Percentiles rank a stretch among this genome's conserved stretches.
Evolutionary conservation across 176 grass and related monocot genomes (phyloP).

Genomic region (Aegilops bicornis): DNA sequence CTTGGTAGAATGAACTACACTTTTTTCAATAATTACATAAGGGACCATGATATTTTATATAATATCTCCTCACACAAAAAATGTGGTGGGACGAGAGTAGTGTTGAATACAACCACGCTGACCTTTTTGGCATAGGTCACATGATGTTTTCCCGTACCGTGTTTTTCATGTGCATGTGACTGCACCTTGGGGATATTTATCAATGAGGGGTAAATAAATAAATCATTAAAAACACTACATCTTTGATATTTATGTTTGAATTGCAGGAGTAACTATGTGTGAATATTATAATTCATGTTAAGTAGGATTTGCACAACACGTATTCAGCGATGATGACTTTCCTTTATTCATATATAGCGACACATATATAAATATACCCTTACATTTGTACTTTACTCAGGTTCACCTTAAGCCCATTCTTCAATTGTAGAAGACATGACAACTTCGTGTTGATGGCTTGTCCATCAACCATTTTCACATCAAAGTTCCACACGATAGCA

Average conservation of each 20-base stretch:
- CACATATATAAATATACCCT: background rate
- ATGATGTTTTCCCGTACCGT: background rate
- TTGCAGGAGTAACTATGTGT: background rate
- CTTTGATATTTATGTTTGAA: background rate
- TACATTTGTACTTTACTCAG: background rate
- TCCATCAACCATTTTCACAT: background rate
- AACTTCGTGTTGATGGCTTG: background rate
- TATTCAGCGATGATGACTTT: background rate
- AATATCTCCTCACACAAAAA: background rate
- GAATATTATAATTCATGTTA: background rate
- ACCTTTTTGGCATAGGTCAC: background rate
- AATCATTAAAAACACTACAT: background rate
- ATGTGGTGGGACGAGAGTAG: background rate
- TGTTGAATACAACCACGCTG: background rate
- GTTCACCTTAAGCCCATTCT: background rate
- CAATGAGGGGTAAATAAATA: background rate
- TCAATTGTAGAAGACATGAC: background rate
- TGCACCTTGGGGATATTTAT: background rate
- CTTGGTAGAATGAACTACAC: background rate
- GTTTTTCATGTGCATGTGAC: background rate
- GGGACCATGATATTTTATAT: background rate
- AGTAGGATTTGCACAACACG: background rate
- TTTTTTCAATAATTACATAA: background rate
- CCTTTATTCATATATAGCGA: background rate
- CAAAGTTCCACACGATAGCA: background rate